These are phyloP conservation scores for Acanthamoeba castellanii DNA, from an alignment of 208 protist genomes.

Conservation along the genomic window DNA sequence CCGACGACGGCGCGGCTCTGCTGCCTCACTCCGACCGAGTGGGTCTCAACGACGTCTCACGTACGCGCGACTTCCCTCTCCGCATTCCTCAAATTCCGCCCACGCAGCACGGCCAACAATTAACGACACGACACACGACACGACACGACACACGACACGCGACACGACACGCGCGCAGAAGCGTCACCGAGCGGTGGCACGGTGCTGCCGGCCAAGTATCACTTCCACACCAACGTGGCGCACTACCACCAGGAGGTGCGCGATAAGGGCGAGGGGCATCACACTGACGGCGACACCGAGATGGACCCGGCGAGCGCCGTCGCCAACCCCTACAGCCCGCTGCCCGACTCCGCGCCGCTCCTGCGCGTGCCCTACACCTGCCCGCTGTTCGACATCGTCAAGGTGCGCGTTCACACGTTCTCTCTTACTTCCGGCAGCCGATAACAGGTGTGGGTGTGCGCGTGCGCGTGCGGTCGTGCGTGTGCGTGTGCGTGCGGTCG, in stretches of 20 bases:
- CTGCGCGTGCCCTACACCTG: slow-evolving; percentile 50
- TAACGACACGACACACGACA: neutral
- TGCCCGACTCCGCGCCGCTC: neutral
- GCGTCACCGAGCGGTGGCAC: neutral
- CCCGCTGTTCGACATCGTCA: neutral
- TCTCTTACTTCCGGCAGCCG: neutral
- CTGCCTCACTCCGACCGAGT: neutral
- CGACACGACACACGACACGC: too few relatives aligned
- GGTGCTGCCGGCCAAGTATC: slow-evolving; percentile 29
- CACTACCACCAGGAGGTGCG: slow-evolving; percentile 36
- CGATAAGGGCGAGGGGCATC: neutral
- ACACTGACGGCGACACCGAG: neutral
- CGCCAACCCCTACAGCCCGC: slow-evolving; percentile 1
- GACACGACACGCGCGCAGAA: neutral
- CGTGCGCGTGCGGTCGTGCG: too few relatives aligned
- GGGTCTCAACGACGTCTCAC: neutral
- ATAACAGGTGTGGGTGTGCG: too few relatives aligned
- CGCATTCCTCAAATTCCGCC: neutral
- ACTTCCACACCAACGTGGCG: slow-evolving; percentile 20
- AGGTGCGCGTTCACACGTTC: neutral
- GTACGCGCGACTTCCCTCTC: neutral
- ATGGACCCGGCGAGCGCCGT: neutral
- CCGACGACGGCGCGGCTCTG: neutral
- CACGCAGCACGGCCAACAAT: neutral
- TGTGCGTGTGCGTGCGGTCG: too few relatives aligned